These are phyloP conservation scores for Leptographium galeiforme DNA, from an alignment of 2,329 filamentous ascomycete genomes.

Conservation along the genomic window DNA sequence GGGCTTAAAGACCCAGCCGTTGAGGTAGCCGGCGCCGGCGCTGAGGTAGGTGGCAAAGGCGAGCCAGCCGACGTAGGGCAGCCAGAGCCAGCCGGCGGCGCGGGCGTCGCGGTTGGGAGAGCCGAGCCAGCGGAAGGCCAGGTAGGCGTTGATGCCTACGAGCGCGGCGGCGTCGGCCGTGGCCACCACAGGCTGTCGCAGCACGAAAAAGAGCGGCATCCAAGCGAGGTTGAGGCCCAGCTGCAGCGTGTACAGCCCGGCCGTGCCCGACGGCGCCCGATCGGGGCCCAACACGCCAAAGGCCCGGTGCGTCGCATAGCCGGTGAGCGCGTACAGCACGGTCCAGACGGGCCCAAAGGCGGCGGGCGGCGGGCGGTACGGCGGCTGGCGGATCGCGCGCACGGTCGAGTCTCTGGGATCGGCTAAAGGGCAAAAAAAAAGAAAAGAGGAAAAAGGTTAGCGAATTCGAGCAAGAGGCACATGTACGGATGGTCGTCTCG, in stretches of 20 bases:
- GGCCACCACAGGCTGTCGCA: slow-evolving; percentile 59
- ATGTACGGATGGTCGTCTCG: not conserved
- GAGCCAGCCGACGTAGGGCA: slow-evolving; percentile 78
- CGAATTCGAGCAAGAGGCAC: not conserved
- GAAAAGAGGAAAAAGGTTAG: not conserved
- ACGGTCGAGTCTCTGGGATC: slow-evolving; percentile 1
- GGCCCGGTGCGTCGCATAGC: slow-evolving; percentile 74
- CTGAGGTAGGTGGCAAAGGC: slow-evolving; percentile 79
- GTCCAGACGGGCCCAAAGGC: slow-evolving; percentile 56
- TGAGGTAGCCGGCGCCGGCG: slow-evolving; percentile 53
- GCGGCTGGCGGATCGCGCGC: slow-evolving; percentile 47
- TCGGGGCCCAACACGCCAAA: slow-evolving; percentile 48
- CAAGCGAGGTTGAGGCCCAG: slow-evolving; percentile 74
- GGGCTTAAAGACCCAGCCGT: slow-evolving; percentile 46
- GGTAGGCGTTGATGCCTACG: slow-evolving; percentile 56
- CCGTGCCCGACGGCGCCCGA: slow-evolving; percentile 50
- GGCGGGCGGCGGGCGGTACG: slow-evolving; percentile 44
- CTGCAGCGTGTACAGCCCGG: slow-evolving; percentile 75
- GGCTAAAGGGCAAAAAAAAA: slow-evolving; percentile 2
- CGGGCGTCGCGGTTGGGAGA: slow-evolving; percentile 45
- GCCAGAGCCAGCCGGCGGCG: slow-evolving; percentile 55
- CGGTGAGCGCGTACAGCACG: slow-evolving; percentile 63
- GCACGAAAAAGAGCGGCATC: slow-evolving; percentile 88
- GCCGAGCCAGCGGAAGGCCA: slow-evolving; percentile 59
- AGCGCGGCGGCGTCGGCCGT: slow-evolving; percentile 63